Conservation (phyloP, 495 filamentous ascomycete genomes). For the Talaromyces proteolyticus region DNA sequence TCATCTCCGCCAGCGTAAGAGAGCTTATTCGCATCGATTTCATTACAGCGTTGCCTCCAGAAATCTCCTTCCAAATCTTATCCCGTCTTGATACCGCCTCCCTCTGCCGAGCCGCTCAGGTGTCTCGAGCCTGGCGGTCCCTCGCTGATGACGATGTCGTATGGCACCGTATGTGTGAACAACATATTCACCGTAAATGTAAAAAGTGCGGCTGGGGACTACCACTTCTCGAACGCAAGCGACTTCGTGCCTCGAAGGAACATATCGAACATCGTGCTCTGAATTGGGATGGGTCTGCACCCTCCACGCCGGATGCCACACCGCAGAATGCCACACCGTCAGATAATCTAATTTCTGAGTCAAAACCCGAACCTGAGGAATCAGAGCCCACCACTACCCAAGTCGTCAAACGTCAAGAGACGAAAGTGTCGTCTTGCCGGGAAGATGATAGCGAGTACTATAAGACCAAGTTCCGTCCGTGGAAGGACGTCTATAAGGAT, state of each 20-base stretch:
- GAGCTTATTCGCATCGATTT: slow-evolving; percentile 97
- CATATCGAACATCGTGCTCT: slow-evolving; percentile 72
- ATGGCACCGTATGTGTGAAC: slow-evolving; percentile 98
- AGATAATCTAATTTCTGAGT: slow-evolving; percentile 10
- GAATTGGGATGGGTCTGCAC: slow-evolving; percentile 31
- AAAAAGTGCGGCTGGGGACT: slow-evolving; percentile 96
- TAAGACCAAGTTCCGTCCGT: slow-evolving; percentile 57
- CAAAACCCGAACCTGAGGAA: slow-evolving; percentile 20
- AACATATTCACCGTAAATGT: slow-evolving; percentile 95
- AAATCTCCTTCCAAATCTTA: slow-evolving; percentile 89
- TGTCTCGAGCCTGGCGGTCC: slow-evolving; percentile 79
- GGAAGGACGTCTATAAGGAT: slow-evolving; percentile 91
- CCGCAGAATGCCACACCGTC: slow-evolving; percentile 14
- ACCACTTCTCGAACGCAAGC: slow-evolving; percentile 81
- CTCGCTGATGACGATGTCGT: slow-evolving; percentile 95
- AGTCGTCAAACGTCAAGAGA: slow-evolving; percentile 30
- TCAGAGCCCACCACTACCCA: slow-evolving; percentile 7
- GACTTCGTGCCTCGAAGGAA: slow-evolving; percentile 79
- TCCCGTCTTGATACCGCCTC: slow-evolving; percentile 91
- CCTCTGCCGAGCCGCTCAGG: slow-evolving; percentile 95
- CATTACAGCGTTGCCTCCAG: slow-evolving; percentile 76
- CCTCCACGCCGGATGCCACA: slow-evolving; percentile 15
- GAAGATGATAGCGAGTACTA: slow-evolving; percentile 36
- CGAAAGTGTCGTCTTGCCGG: slow-evolving; percentile 21
- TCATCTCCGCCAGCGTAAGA: slow-evolving; percentile 76